Percentiles rank a stretch among this genome's conserved stretches.
Evolutionary conservation across 305 asterid genomes (phyloP).

Genomic region (Fraxinus baroniana): DNA sequence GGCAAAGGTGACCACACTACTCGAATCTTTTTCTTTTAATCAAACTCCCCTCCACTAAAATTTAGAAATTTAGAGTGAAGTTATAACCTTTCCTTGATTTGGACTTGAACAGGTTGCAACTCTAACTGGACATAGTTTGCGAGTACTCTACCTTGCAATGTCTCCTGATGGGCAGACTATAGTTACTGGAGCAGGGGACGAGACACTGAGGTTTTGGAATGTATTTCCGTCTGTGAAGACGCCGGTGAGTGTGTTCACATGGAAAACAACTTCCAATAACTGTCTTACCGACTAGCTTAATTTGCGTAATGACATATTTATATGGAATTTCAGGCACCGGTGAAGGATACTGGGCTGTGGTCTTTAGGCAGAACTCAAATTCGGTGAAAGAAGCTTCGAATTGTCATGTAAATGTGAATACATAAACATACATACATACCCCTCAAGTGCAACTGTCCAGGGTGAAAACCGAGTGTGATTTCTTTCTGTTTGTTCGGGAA

Average conservation of each 20-base stretch:
- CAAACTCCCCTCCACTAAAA: background rate
- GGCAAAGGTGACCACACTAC: conserved; percentile 54
- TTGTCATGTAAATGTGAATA: background rate
- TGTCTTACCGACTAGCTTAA: background rate
- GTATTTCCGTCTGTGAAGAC: conserved; percentile 79
- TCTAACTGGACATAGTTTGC: conserved; percentile 83
- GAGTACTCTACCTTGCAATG: conserved; percentile 90
- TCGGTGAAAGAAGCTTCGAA: conserved; percentile 40
- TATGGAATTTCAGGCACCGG: conserved; percentile 55
- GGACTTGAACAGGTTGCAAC: conserved; percentile 67
- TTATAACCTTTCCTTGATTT: background rate
- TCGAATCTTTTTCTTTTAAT: conserved; percentile 8
- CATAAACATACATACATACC: background rate
- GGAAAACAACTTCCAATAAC: background rate
- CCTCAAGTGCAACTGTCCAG: background rate
- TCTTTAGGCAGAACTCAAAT: conserved; percentile 90
- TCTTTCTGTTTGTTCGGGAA: background rate
- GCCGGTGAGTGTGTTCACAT: conserved; percentile 56
- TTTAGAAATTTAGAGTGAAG: background rate
- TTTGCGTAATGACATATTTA: background rate
- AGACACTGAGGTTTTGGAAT: conserved; percentile 91
- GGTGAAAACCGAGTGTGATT: background rate
- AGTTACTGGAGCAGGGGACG: conserved; percentile 97
- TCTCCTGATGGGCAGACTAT: conserved; percentile 97
- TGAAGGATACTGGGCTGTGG: conserved; percentile 88